A percentile compares a stretch with the other conserved stretches of the same genome.
These are phyloP conservation scores for Ophiocytium majus DNA, from an alignment of 352 stramenopile genomes.

Conservation along the genomic window DNA sequence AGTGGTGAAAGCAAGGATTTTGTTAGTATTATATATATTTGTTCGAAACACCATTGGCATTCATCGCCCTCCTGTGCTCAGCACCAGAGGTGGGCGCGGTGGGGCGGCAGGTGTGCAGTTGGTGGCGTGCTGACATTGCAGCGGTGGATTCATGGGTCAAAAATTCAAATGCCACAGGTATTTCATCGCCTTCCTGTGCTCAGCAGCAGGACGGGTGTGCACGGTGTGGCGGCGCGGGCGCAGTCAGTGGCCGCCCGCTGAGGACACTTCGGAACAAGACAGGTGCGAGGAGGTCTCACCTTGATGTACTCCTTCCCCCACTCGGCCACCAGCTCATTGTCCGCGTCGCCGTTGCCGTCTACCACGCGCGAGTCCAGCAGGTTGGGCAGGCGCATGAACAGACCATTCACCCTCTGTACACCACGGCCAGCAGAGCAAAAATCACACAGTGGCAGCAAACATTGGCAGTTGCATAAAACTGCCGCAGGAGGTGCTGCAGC, in stretches of 20 bases:
- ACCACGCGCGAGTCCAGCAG: slow-evolving; percentile 72
- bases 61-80: slow-evolving; percentile 25
- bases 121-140: too few species aligned
- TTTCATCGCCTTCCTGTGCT: too few species aligned
- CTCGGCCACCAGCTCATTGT: slow-evolving; percentile 66
- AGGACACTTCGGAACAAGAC: slow-evolving; percentile 22
- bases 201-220: too few species aligned
- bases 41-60: slow-evolving; percentile 76
- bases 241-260: too few species aligned
- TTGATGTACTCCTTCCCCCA: slow-evolving; percentile 66
- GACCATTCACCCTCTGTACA: slow-evolving; percentile 57
- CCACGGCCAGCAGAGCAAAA: slow-evolving; percentile 24
- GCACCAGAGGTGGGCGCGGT: not conserved
- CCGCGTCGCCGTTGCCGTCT: slow-evolving; percentile 65
- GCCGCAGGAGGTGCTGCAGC: not conserved
- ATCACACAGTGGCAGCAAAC: too few species aligned
- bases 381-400: slow-evolving; percentile 72
- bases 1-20: not conserved
- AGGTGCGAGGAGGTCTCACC: too few species aligned
- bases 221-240: too few species aligned
- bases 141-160: too few species aligned
- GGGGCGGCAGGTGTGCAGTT: too few species aligned
- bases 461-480: too few species aligned
- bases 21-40: too few species aligned
- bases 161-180: too few species aligned